Base-by-base conservation (phyloP, 2,329 filamentous ascomycete genomes). In the Aaosphaeria arxii region DNA sequence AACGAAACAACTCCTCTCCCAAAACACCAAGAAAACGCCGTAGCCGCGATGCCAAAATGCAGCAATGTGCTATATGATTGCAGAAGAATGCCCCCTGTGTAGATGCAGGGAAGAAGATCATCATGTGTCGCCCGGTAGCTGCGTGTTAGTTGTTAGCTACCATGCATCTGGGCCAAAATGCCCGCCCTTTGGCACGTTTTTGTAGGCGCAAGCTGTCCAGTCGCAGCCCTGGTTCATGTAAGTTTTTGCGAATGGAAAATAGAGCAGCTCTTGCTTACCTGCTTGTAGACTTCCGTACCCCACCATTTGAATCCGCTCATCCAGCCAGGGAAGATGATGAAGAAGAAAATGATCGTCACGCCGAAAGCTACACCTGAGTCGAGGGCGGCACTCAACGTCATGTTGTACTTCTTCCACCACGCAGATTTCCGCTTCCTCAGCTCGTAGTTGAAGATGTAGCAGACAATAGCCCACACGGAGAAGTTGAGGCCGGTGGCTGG, bases 321-420 rank as follows among this genome's bases (percentile, higher is more conserved):
- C 76, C 79, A 82, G 0, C 88, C 88, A 0, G 89, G 87, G 63
- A 91, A 92, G n/a, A 94, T 80, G 55, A 95, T 87, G 1, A 84
- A 88, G 60, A 95, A 92, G 66, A 95, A 95, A 29, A 94, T 85
- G 4, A 92, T 81, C 7, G 95, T 84, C 33, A 94, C 85, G 30
- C 88, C 88, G 60, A 91, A 88, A 0, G 90, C 89, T 17, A 95
- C 74, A 1, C 89, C 89, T 1, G 87, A 91, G 65, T 95, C 90
- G 47, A 95, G 77, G 1, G 88, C 90, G 0, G 89, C 89, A 49
- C 86, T 89, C 45, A 95, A 75, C 4, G 89, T 91, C 88, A 95
- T 94, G 38, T 88, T 92, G 68, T 95, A 95, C 71, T 95, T 94
- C 42, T 83, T 84, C 90, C 90, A 95, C 90, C 90, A 95, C 1